phyloP scores from a whole-genome alignment of 2,329 filamentous ascomycete genomes.

The Hymenoscyphus linearis region DNA sequence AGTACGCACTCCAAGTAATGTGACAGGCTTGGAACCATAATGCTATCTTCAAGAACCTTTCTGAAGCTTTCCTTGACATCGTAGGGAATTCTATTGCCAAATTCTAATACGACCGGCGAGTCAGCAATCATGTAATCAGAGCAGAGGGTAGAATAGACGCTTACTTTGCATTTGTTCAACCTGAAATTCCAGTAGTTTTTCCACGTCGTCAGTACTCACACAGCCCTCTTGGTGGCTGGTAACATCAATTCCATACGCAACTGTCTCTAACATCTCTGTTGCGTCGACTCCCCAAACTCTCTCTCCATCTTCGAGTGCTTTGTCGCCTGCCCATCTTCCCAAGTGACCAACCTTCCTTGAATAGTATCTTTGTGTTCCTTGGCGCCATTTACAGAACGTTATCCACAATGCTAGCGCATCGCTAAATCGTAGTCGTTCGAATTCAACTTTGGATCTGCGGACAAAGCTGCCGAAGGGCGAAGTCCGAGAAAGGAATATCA shows the following conservation, averaged over 20 bases:
- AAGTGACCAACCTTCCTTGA: constrained; percentile 45
- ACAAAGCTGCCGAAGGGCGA: constrained; percentile 82
- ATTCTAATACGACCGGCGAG: constrained; percentile 42
- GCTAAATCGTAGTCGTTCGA: constrained; percentile 72
- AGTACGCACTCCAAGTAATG: constrained; percentile 65
- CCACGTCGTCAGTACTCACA: constrained; percentile 73
- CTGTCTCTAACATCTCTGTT: constrained; percentile 35
- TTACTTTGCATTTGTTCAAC: constrained; percentile 80
- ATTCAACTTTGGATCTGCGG: constrained; percentile 72
- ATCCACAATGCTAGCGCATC: constrained; percentile 77
- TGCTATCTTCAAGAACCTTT: constrained; percentile 60
- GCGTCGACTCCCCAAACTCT: constrained; percentile 45
- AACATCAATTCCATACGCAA: constrained; percentile 26
- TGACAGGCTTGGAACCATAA: constrained; percentile 64
- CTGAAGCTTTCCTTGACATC: constrained; percentile 68
- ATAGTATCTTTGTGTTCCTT: constrained; percentile 63
- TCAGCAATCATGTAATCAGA: constrained; percentile 17
- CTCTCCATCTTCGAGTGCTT: constrained; percentile 46
- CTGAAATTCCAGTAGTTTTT: constrained; percentile 79
- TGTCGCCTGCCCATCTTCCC: constrained; percentile 49
- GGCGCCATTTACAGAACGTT: constrained; percentile 73
- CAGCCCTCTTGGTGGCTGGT: constrained; percentile 30
- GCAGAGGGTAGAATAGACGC: constrained; percentile 19
- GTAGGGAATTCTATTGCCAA: constrained; percentile 71
- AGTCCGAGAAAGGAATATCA: constrained; percentile 61